Evolutionary conservation across 495 filamentous ascomycete genomes (phyloP).

Genomic region (Lasiosphaeria ovina): DNA sequence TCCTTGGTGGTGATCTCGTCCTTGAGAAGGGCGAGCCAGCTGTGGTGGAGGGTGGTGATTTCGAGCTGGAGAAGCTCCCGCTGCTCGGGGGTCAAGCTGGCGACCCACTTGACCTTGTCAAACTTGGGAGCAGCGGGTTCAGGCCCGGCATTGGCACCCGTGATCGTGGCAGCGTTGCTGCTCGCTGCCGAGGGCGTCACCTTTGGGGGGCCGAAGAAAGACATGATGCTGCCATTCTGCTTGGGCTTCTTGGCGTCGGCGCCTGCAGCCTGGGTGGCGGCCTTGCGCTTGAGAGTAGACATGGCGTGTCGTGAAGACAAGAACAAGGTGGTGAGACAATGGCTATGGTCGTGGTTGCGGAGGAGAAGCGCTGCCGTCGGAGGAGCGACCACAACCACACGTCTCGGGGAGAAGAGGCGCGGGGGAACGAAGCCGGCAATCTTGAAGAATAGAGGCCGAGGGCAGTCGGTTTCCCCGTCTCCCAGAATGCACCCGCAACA

Average conservation of each 20-base stretch:
- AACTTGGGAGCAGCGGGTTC: conserved; percentile 55
- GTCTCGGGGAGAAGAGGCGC: not conserved
- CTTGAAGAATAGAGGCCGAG: no score
- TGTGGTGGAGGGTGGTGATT: conserved; percentile 85
- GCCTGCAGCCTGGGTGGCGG: conserved; percentile 44
- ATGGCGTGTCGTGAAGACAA: conserved; percentile 27
- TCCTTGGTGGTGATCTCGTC: conserved; percentile 73
- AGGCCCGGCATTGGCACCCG: conserved; percentile 18
- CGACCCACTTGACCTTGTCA: conserved; percentile 84
- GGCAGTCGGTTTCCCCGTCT: not conserved
- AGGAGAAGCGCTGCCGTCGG: not conserved
- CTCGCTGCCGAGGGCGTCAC: conserved; percentile 15
- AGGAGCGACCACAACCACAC: not conserved
- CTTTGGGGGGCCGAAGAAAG: conserved; percentile 53
- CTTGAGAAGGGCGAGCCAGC: conserved; percentile 83
- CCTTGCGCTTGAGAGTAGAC: conserved; percentile 68
- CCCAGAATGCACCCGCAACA: no score
- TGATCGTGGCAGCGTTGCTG: conserved; percentile 21
- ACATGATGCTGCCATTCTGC: conserved; percentile 51
- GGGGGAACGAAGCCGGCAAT: not conserved
- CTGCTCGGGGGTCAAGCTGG: conserved; percentile 75
- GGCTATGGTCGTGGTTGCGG: not conserved
- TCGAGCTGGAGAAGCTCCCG: conserved; percentile 78
- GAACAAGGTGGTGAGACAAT: not conserved
- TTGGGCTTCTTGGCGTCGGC: conserved; percentile 71